Evolutionary conservation across 305 asterid genomes (phyloP).

Genomic region (Fraxinus greggii): DNA sequence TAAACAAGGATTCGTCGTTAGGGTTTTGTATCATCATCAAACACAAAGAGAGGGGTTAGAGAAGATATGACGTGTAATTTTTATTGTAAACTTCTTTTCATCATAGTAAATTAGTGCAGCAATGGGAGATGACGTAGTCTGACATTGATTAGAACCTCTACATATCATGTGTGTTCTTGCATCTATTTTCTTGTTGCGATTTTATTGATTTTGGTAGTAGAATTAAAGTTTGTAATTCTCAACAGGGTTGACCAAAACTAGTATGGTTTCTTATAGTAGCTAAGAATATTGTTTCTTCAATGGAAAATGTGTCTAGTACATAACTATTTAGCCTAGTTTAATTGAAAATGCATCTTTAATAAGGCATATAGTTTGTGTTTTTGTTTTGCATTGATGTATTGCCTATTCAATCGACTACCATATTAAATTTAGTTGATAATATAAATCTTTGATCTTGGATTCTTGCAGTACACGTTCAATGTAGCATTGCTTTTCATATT

Average conservation of each 20-base stretch:
- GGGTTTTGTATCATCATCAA: not conserved
- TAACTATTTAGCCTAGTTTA: too few species aligned
- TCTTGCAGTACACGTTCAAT: constrained; percentile 87
- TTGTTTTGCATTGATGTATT: not conserved
- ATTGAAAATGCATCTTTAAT: not conserved
- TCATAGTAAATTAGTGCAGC: too few species aligned
- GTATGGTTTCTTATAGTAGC: not conserved
- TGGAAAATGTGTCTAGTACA: too few species aligned
- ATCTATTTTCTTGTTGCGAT: not conserved
- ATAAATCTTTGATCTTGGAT: not conserved
- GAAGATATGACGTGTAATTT: not conserved
- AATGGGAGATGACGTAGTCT: too few species aligned
- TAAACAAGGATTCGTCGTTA: not conserved
- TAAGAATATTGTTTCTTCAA: not conserved
- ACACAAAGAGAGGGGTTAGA: not conserved
- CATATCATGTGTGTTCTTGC: not conserved
- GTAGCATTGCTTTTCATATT: constrained; percentile 86
- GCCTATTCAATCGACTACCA: not conserved
- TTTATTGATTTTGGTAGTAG: not conserved
- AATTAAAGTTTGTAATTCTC: not conserved
- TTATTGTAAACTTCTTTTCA: not conserved
- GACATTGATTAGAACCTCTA: not conserved
- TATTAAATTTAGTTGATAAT: not conserved
- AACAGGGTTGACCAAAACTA: not conserved
- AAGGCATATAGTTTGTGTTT: not conserved